A percentile compares a stretch with the other conserved stretches of the same genome.
These are phyloP conservation scores for Quercus lobata DNA, from an alignment of 331 rosid species.

Conservation along the genomic window DNA sequence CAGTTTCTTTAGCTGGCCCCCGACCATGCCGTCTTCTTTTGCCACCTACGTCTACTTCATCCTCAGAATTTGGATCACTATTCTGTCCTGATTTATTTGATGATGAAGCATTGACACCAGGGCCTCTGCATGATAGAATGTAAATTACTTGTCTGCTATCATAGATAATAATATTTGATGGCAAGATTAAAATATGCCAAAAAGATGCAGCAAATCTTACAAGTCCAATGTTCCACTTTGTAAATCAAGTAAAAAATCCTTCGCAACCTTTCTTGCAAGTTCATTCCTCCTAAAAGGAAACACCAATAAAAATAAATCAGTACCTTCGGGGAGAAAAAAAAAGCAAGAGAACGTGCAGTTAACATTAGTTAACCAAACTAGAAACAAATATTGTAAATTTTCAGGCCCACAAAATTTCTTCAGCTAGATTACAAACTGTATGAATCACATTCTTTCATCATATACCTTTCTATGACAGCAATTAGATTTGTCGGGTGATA, in stretches of 20 bases:
- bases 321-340: not conserved
- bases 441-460: not conserved
- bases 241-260: constrained; percentile 50
- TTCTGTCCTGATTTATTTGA: constrained; percentile 44
- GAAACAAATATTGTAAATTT: not conserved
- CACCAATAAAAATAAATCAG: constrained; percentile 5
- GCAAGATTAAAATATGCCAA: not conserved
- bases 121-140: constrained; percentile 37
- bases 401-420: not conserved
- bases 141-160: not conserved
- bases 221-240: constrained; percentile 54
- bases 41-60: constrained; percentile 42
- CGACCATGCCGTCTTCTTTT: constrained; percentile 43
- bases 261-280: constrained; percentile 41
- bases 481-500: constrained; percentile 60
- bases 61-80: constrained; percentile 55
- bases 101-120: constrained; percentile 37
- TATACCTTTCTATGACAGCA: constrained; percentile 47
- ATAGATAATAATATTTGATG: not conserved
- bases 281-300: constrained; percentile 51
- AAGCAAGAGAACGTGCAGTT: not conserved
- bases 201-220: constrained; percentile 23
- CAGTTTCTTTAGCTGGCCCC: constrained; percentile 40
- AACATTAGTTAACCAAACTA: not conserved
- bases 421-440: not conserved